These are phyloP conservation scores for Ligustrum vulgare DNA, from an alignment of 257 asterid species.

Conservation along the genomic window DNA sequence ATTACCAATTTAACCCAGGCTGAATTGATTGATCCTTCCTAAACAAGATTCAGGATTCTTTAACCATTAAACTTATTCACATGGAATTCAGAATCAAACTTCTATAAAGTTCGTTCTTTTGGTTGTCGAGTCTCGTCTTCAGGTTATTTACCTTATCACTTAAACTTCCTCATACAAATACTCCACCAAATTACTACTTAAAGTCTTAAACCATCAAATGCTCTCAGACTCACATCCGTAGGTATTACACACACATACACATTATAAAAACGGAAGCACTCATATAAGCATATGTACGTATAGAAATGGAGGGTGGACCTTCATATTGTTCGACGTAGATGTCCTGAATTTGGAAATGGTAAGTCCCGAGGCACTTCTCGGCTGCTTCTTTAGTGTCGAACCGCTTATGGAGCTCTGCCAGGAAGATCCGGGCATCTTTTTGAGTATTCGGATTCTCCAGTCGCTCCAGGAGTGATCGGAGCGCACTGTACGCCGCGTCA, in stretches of 20 bases:
- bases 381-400: constrained; percentile 55
- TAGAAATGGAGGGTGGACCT: constrained; percentile 43
- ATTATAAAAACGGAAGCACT: neutral
- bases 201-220: neutral
- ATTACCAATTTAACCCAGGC: neutral
- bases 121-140: neutral
- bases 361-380: constrained; percentile 63
- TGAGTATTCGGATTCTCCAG: constrained; percentile 89
- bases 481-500: constrained; percentile 83
- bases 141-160: no score
- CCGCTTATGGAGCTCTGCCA: constrained; percentile 71
- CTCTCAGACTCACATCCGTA: neutral
- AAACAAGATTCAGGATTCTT: neutral
- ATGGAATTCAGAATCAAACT: neutral
- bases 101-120: neutral
- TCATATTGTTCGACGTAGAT: constrained; percentile 73
- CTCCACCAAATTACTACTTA: no score
- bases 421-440: constrained; percentile 77
- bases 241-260: neutral
- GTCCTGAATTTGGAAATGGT: constrained; percentile 85
- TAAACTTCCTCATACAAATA: no score
- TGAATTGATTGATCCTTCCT: neutral
- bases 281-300: neutral
- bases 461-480: constrained; percentile 84
- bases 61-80: neutral